These are phyloP conservation scores for Gossypium bickii DNA, from an alignment of 345 rosid species.

Conservation along the genomic window DNA sequence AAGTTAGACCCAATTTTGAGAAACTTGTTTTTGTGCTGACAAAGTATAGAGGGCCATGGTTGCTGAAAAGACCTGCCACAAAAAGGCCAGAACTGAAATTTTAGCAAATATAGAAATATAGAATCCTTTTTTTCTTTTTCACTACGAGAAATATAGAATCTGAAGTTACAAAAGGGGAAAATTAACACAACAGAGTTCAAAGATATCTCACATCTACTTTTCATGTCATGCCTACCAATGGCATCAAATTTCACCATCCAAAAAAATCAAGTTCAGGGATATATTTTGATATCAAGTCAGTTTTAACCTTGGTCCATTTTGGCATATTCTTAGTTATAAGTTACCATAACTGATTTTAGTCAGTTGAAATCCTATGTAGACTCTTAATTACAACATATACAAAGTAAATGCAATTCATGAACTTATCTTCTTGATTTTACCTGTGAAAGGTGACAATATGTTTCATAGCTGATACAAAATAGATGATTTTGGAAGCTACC, in stretches of 20 bases:
- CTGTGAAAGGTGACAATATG: neutral
- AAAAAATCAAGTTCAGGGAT: neutral
- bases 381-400: neutral
- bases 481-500: neutral
- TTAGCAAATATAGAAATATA: neutral
- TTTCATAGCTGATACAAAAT: neutral
- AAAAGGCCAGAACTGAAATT: neutral
- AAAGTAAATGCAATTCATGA: neutral
- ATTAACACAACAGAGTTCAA: neutral
- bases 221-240: neutral
- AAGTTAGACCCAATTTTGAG: constrained; percentile 86
- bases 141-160: neutral
- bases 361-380: neutral
- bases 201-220: neutral
- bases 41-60: constrained; percentile 95
- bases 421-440: neutral
- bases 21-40: constrained; percentile 73
- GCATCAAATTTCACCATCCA: neutral
- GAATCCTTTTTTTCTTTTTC: too few species aligned
- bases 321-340: neutral
- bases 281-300: neutral
- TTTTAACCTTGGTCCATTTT: neutral
- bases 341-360: neutral
- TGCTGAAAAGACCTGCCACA: constrained; percentile 88
- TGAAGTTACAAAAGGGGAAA: neutral